Evolutionary conservation across 768 basidiomycete genomes (phyloP).

Genomic region (Suillus weaverae): DNA sequence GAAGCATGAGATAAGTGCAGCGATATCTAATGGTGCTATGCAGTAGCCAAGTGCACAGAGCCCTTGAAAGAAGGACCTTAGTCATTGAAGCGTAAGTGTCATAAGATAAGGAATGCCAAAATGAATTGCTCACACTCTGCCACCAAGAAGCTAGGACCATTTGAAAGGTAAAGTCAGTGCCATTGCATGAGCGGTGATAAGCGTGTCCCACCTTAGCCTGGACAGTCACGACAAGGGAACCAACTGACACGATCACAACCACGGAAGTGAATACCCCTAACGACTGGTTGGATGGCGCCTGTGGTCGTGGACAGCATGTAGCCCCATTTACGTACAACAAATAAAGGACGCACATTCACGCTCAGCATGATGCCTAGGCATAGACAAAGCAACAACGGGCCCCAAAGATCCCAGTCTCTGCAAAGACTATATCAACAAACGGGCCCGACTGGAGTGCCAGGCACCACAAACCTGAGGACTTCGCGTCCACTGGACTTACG

Average conservation of each 20-base stretch:
- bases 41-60: constrained; percentile 95
- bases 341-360: constrained; percentile 57
- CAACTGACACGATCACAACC: constrained; percentile 89
- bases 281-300: constrained; percentile 84
- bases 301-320: constrained; percentile 8
- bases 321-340: not conserved
- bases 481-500: constrained; percentile 72
- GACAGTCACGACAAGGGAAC: constrained; percentile 89
- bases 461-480: constrained; percentile 62
- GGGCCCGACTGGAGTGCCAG: constrained; percentile 1
- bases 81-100: not conserved
- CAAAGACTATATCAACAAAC: constrained; percentile 5
- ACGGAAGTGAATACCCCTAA: constrained; percentile 91
- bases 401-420: constrained; percentile 99
- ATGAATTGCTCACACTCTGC: constrained; percentile 65
- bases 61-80: constrained; percentile 95
- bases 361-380: constrained; percentile 82
- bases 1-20: constrained; percentile 84
- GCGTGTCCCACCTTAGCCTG: constrained; percentile 78
- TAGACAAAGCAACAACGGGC: constrained; percentile 83
- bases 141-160: constrained; percentile 63
- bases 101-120: constrained; percentile 3
- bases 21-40: constrained; percentile 88
- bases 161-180: not conserved
- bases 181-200: not conserved